A percentile compares a stretch with the other conserved stretches of the same genome.
phyloP scores from a whole-genome alignment of 768 basidiomycete species.

The Fomitopsis pulvina region DNA sequence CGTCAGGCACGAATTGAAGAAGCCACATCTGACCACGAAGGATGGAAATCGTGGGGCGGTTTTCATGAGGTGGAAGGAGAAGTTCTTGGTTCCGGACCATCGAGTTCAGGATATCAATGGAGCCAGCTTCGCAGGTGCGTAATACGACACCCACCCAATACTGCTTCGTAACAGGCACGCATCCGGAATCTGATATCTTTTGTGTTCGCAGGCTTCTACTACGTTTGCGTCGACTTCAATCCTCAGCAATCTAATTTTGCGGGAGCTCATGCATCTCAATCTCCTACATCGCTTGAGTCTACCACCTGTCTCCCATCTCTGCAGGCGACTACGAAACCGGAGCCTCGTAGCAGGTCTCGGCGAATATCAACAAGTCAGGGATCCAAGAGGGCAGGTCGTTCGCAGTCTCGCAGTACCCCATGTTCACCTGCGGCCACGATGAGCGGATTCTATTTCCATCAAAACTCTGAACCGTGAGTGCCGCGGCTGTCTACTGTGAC shows the following conservation, averaged over 20 bases:
- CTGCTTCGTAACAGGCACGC: background rate
- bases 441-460: slow-evolving; percentile 91
- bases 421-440: slow-evolving; percentile 58
- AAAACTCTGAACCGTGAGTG: slow-evolving; percentile 89
- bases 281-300: slow-evolving; percentile 8
- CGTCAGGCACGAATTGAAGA: slow-evolving; percentile 71
- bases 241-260: slow-evolving; percentile 39
- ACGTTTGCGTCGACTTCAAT: slow-evolving; percentile 90
- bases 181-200: too few relatives aligned
- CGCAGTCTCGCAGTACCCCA: slow-evolving; percentile 41
- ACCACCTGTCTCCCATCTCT: slow-evolving; percentile 26
- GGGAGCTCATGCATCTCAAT: slow-evolving; percentile 3
- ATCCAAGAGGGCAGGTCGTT: slow-evolving; percentile 26
- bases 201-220: slow-evolving; percentile 72
- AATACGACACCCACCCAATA: too few relatives aligned
- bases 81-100: slow-evolving; percentile 93
- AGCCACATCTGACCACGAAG: slow-evolving; percentile 76
- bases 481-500: background rate
- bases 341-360: slow-evolving; percentile 13
- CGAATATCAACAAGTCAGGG: slow-evolving; percentile 29
- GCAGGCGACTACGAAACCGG: slow-evolving; percentile 27
- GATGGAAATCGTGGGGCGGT: slow-evolving; percentile 67
- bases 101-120: slow-evolving; percentile 91
- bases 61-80: slow-evolving; percentile 97
- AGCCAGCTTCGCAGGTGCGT: slow-evolving; percentile 88